These are phyloP conservation scores for Hypoxylon sp. DNA, from an alignment of 2,329 filamentous ascomycete species.

Conservation along the genomic window DNA sequence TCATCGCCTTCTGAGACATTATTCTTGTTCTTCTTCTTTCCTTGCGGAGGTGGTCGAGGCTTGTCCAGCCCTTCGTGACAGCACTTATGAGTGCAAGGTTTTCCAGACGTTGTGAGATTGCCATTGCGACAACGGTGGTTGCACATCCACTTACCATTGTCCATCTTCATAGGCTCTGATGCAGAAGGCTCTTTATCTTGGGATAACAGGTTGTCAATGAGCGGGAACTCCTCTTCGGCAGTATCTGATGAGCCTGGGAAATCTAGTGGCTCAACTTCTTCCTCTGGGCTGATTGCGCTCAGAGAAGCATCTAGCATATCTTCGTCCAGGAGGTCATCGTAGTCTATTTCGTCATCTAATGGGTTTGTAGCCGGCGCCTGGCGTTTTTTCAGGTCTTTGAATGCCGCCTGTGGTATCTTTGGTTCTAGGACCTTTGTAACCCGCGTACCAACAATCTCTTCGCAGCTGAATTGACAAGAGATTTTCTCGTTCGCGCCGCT, in stretches of 20 bases:
- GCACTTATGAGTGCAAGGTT: slow-evolving; percentile 73
- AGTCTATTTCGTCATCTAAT: slow-evolving; percentile 37
- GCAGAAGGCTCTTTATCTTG: slow-evolving; percentile 33
- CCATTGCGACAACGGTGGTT: slow-evolving; percentile 69
- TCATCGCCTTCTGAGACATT: slow-evolving; percentile 32
- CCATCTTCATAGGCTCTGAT: slow-evolving; percentile 59
- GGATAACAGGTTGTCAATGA: slow-evolving; percentile 60
- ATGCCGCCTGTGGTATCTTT: slow-evolving; percentile 47
- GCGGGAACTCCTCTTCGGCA: slow-evolving; percentile 56
- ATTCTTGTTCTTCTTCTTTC: slow-evolving; percentile 41
- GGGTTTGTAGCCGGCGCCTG: slow-evolving; percentile 3
- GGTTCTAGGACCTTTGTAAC: slow-evolving; percentile 43
- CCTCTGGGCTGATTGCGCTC: slow-evolving; percentile 34
- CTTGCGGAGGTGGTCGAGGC: slow-evolving; percentile 56
- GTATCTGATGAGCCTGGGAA: slow-evolving; percentile 24
- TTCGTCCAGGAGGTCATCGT: slow-evolving; percentile 52
- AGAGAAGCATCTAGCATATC: slow-evolving; percentile 51
- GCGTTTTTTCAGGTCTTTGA: slow-evolving; percentile 31
- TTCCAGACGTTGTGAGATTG: slow-evolving; percentile 49
- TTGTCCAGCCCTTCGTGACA: slow-evolving; percentile 76
- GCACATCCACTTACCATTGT: slow-evolving; percentile 78
- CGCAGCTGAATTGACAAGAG: slow-evolving; percentile 78
- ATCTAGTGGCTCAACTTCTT: slow-evolving; percentile 36
- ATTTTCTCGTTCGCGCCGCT: slow-evolving; percentile 64
- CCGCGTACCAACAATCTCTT: slow-evolving; percentile 76